Base-by-base conservation (phyloP, 2,329 filamentous ascomycete genomes). In the Colletotrichum orbiculare region DNA sequence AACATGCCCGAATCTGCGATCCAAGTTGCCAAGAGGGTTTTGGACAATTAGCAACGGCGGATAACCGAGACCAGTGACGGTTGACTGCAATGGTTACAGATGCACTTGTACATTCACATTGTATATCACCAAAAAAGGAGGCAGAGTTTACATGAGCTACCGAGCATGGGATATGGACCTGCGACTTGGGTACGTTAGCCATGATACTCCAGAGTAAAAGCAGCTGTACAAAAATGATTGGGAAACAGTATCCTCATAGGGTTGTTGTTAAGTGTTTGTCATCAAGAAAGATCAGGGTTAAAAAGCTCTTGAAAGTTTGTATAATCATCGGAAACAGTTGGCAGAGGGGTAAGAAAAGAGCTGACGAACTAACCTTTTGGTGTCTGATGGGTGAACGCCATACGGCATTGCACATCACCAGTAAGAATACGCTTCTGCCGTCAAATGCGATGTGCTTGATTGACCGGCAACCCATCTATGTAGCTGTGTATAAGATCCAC, bases 1-100 rank as follows among this genome's bases (percentile, higher is more conserved):
- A 94, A 93, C 1, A 72, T 97, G 71, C 94, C 94, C 0, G 87
- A 89, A 65, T 81, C 84, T 48, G 92, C 91, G 4, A 87, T 97
- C 59, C 78, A 81, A 25, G 81, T 93, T 68, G 94, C 95, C 6
- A 81, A 77, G 55, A 76, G 81, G 42, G 83, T 92, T 8, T 78
- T 94, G 48, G 70, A 17, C 17, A 43, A 58, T 34, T 42, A 61
- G 41, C 54, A 54, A n/a, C n/a, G n/a, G n/a, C n/a, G 25, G 25
- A 5, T 25, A 25, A 25, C 25, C 25, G 25, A 25, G 25, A 25
- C 4, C 25, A 25, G 25, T 4, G 25, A 25, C 25, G 4, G 25
- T 25, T 25, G 25, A 25, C 25, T 25, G 25, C 25, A 25, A 25
- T 25, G 69, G 8, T 8, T 3, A 15, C 8, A 42, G 9, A 52